Percentiles rank a stretch among this genome's conserved stretches.
Evolutionary conservation across 805 yeast species (phyloP).

Genomic region (Metschnikowia bowlesiae): DNA sequence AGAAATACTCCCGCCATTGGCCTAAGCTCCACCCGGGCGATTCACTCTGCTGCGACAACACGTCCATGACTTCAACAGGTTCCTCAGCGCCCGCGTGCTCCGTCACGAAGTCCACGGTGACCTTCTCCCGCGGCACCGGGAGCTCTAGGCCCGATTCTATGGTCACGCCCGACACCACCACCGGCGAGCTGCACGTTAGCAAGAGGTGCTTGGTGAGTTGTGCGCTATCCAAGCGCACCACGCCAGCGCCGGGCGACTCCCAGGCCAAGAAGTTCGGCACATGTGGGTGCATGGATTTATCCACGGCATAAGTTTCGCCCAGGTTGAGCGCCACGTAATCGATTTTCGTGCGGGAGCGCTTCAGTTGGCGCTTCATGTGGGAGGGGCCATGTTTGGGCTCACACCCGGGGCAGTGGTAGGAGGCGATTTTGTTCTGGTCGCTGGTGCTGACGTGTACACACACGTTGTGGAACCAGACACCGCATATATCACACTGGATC

Average conservation of each 20-base stretch:
- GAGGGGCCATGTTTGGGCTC: slow-evolving; percentile 45
- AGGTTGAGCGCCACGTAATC: slow-evolving; percentile 79
- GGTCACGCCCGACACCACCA: slow-evolving; percentile 34
- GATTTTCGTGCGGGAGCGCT: slow-evolving; percentile 48
- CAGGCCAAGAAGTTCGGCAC: slow-evolving; percentile 22
- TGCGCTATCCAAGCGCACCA: slow-evolving; percentile 27
- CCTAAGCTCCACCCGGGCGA: slow-evolving; percentile 64
- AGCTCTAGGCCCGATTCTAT: slow-evolving; percentile 44
- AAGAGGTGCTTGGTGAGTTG: slow-evolving; percentile 37
- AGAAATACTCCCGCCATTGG: slow-evolving; percentile 72
- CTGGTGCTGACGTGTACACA: slow-evolving; percentile 31
- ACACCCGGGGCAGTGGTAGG: slow-evolving; percentile 57
- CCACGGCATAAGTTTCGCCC: slow-evolving; percentile 54
- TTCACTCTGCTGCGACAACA: slow-evolving; percentile 66
- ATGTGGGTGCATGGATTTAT: slow-evolving; percentile 51
- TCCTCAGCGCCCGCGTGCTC: slow-evolving; percentile 57
- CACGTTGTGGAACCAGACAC: slow-evolving; percentile 49
- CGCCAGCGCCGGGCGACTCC: background rate
- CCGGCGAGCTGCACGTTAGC: slow-evolving; percentile 38
- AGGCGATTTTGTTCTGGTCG: slow-evolving; percentile 36
- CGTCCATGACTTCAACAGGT: slow-evolving; percentile 84
- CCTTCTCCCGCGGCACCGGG: slow-evolving; percentile 39
- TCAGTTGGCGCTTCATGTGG: slow-evolving; percentile 46
- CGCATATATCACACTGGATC: slow-evolving; percentile 56
- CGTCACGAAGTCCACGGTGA: slow-evolving; percentile 55